Conservation (phyloP, 1,284 basidiomycete genomes). For the Omphalotus olearius region DNA sequence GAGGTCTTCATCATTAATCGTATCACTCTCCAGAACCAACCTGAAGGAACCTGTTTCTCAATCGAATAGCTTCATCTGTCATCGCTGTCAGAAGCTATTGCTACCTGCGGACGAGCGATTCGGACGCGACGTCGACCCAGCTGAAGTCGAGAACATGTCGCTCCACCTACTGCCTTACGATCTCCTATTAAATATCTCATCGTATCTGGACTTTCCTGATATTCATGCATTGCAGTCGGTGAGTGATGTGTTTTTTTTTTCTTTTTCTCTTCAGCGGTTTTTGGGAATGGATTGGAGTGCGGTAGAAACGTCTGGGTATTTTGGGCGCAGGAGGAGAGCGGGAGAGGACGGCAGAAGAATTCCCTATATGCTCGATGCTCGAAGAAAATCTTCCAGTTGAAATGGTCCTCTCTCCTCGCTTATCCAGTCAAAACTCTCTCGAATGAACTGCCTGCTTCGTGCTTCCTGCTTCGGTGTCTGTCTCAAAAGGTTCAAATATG, state of each 20-base stretch:
- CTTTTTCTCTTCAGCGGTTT: not conserved
- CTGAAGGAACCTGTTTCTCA: constrained; percentile 5
- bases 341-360: too few relatives aligned
- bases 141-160: constrained; percentile 4
- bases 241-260: constrained; percentile 24
- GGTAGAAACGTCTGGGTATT: not conserved
- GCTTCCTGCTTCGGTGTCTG: too few relatives aligned
- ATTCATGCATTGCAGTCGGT: constrained; percentile 56
- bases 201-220: constrained; percentile 53
- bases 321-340: too few relatives aligned
- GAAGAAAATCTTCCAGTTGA: too few relatives aligned
- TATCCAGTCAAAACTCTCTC: too few relatives aligned
- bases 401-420: too few relatives aligned
- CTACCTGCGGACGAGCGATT: not conserved
- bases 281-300: not conserved
- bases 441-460: too few relatives aligned
- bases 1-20: constrained; percentile 3
- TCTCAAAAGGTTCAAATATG: too few relatives aligned
- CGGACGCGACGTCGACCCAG: too few relatives aligned
- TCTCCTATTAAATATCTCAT: constrained; percentile 61
- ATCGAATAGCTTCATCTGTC: not conserved
- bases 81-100: not conserved
- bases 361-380: too few relatives aligned
- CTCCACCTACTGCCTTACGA: constrained; percentile 52
- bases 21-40: constrained; percentile 3